Base-by-base conservation (phyloP, 2,329 filamentous ascomycete genomes). In the Fusarium verticillioides region DNA sequence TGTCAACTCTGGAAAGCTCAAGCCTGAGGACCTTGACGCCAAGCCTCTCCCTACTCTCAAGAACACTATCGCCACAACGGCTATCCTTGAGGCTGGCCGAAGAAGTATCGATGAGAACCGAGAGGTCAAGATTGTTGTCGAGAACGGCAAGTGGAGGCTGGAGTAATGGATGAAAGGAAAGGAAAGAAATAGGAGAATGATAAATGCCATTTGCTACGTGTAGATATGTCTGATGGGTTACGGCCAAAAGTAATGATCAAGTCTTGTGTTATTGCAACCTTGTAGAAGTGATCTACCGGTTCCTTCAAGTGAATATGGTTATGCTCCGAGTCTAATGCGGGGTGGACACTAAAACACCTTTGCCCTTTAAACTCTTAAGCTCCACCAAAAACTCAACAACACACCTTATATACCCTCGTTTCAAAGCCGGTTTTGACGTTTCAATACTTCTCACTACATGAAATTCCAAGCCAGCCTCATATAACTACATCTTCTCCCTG, bases 41-140 rank as follows among this genome's bases (percentile, higher is more conserved):
- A 91, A 95, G 78, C 92, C 93, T 1, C 83, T 98, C 72, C 95
- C 95, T 2, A 98, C 96, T 16, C 84, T 98, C 75, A 90, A 87
- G 80, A 98, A 98, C 82, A 98, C 95, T 0, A 91, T 97, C 77
- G 94, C 94, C 19, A 98, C 95, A 2, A 97, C 94, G 13, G 95
- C 95, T 2, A 97, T 98, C 72, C 85, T 98, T 63, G 93, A 98
- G 83, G 95, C 95, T 3, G 95, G 96, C 0, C 86, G 95, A 73
- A 87, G 91, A 79, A 96, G 93, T 80, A 88, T 98, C 77, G 95
- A 98, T 81, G 94, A 97, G 86, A 88, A 89, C 63, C 87, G 95
- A 63, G 89, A 94, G 67, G 89, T 98, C 34, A 90, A 90, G 80
- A 97, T 98, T 77, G 85, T 89, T 75, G 85, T 91, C 72, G 85